Conservation (phyloP, 345 rosid genomes). For the Pistacia integerrima region DNA sequence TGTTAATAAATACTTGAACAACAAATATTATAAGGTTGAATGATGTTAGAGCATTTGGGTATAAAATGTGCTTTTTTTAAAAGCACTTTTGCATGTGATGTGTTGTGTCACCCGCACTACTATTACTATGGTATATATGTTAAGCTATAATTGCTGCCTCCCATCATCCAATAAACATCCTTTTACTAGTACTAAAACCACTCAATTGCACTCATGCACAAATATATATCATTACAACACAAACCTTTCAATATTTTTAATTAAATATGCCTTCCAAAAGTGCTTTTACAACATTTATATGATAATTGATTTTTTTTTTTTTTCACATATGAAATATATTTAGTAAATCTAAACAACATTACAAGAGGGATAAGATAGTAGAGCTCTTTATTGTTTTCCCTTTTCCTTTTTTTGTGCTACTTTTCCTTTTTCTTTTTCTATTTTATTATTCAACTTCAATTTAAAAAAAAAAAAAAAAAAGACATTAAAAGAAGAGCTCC, state of each 20-base stretch:
- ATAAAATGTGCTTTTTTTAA: neutral
- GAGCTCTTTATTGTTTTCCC: neutral
- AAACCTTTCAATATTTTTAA: neutral
- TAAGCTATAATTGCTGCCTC: constrained; percentile 46
- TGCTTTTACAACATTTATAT: no score
- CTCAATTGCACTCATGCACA: constrained; percentile 29
- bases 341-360: no score
- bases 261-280: no score
- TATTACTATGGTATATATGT: neutral
- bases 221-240: constrained; percentile 10
- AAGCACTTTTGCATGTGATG: constrained; percentile 28
- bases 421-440: neutral
- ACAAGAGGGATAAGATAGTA: no score
- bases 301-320: no score
- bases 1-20: neutral
- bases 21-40: no score
- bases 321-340: no score
- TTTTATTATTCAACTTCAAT: neutral
- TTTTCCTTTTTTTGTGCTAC: neutral
- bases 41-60: no score
- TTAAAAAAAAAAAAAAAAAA: neutral
- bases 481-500: constrained; percentile 2
- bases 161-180: constrained; percentile 27
- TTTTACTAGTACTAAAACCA: constrained; percentile 2
- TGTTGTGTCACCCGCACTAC: constrained; percentile 12